phyloP scores from a whole-genome alignment of 805 yeast species.

The Cephaloascus albidus region DNA sequence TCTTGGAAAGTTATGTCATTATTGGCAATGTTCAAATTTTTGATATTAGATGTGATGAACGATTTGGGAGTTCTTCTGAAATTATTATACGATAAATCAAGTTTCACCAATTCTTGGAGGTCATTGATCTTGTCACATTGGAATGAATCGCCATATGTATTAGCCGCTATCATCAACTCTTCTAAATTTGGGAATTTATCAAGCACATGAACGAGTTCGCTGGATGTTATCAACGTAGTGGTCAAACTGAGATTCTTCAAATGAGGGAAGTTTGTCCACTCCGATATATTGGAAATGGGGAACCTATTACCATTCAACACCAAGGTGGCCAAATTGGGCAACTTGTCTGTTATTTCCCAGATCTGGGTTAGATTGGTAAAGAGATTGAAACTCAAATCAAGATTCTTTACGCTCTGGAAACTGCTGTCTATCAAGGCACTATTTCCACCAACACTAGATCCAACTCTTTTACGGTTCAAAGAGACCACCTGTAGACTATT shows the following conservation, averaged over 20 bases:
- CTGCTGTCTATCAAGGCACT: conserved; percentile 1
- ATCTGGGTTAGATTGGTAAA: conserved; percentile 31
- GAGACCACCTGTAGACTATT: conserved; percentile 36
- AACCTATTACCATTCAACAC: conserved; percentile 49
- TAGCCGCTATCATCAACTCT: conserved; percentile 23
- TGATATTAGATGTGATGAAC: conserved; percentile 5
- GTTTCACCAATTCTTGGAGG: conserved; percentile 1
- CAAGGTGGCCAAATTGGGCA: conserved; percentile 30
- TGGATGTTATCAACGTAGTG: neutral
- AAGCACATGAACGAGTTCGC: neutral
- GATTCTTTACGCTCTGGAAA: conserved; percentile 15
- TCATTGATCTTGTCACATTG: conserved; percentile 4
- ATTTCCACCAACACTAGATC: conserved; percentile 5
- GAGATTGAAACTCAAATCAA: conserved; percentile 58
- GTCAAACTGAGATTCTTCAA: neutral
- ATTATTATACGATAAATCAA: conserved; percentile 15
- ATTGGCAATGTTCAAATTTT: conserved; percentile 22
- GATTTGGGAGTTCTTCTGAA: neutral
- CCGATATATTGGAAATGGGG: neutral
- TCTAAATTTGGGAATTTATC: conserved; percentile 26
- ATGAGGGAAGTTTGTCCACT: too few relatives aligned
- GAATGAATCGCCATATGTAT: conserved; percentile 13
- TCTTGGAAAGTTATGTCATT: conserved; percentile 16
- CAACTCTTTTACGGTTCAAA: conserved; percentile 33
- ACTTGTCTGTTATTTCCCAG: conserved; percentile 18